A percentile compares a stretch with the other conserved stretches of the same genome.
These are phyloP conservation scores for Fusarium neocosmosporiellum DNA, from an alignment of 2,329 filamentous ascomycete species.

Conservation along the genomic window DNA sequence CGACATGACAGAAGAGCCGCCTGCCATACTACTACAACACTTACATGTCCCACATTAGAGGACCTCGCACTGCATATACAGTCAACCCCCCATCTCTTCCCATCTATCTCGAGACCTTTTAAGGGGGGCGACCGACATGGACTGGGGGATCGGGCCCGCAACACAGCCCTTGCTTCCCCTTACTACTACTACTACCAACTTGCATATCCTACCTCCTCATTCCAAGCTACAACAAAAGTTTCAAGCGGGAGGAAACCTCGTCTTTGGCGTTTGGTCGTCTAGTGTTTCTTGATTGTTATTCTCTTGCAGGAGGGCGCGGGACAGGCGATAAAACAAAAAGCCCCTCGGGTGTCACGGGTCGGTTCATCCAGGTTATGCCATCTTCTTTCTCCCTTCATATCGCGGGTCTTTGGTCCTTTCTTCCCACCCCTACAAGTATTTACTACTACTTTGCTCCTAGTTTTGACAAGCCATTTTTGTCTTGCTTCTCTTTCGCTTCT, in stretches of 20 bases:
- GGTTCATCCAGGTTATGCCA: conserved; percentile 4
- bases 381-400: background rate
- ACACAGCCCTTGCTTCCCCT: background rate
- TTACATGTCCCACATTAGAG: background rate
- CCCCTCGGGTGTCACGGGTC: conserved; percentile 7
- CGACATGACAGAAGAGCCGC: conserved; percentile 4
- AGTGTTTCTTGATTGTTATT: conserved; percentile 11
- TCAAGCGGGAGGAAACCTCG: conserved; percentile 26
- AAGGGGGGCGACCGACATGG: background rate
- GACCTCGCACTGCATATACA: background rate
- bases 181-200: background rate
- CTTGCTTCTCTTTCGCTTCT: background rate
- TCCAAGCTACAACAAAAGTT: conserved; percentile 31
- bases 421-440: background rate
- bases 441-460: background rate
- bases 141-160: background rate
- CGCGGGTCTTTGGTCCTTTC: conserved; percentile 2
- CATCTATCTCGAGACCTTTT: background rate
- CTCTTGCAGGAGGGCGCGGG: background rate
- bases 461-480: background rate
- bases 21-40: background rate
- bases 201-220: conserved; percentile 13
- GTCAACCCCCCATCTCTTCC: background rate
- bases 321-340: conserved; percentile 19
- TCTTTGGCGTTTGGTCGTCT: conserved; percentile 27